phyloP scores from a whole-genome alignment of 495 filamentous ascomycete species.

The Tuber calosporum region DNA sequence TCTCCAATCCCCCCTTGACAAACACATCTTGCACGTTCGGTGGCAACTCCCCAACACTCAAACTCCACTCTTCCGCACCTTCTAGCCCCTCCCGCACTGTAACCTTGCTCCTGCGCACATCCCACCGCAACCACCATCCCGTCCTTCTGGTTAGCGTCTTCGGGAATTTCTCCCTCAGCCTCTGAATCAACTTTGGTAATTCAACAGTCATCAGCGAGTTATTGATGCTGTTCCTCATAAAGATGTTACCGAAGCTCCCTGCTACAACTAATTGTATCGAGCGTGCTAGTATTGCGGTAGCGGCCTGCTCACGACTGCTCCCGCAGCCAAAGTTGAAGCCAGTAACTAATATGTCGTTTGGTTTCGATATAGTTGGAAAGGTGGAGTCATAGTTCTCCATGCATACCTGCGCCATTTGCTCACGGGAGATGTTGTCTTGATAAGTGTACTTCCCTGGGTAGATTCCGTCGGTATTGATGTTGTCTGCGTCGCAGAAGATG shows the following conservation, averaged over 20 bases:
- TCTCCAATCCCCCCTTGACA: slow-evolving; percentile 69
- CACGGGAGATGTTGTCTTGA: slow-evolving; percentile 67
- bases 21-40: slow-evolving; percentile 88
- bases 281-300: slow-evolving; percentile 79
- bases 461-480: slow-evolving; percentile 73
- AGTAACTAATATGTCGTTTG: slow-evolving; percentile 71
- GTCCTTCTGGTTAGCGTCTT: slow-evolving; percentile 70
- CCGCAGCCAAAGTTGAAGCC: slow-evolving; percentile 93
- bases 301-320: slow-evolving; percentile 74
- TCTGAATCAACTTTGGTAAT: slow-evolving; percentile 62
- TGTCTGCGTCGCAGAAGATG: slow-evolving; percentile 63
- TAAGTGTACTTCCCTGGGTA: slow-evolving; percentile 90
- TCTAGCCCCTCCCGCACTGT: slow-evolving; percentile 60
- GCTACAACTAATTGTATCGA: slow-evolving; percentile 75
- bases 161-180: slow-evolving; percentile 62
- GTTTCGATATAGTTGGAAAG: slow-evolving; percentile 55
- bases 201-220: slow-evolving; percentile 83
- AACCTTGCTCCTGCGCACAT: slow-evolving; percentile 65
- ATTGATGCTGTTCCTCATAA: slow-evolving; percentile 82
- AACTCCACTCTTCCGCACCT: slow-evolving; percentile 57
- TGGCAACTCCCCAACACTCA: slow-evolving; percentile 77
- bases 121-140: slow-evolving; percentile 83
- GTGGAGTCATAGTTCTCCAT: slow-evolving; percentile 84
- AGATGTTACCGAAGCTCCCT: slow-evolving; percentile 86
- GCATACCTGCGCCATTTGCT: slow-evolving; percentile 78